Evolutionary conservation across 805 yeast species (phyloP), one percentile per base, ranked within the genome.

Genomic region (Grigorovia jiainica): DNA sequence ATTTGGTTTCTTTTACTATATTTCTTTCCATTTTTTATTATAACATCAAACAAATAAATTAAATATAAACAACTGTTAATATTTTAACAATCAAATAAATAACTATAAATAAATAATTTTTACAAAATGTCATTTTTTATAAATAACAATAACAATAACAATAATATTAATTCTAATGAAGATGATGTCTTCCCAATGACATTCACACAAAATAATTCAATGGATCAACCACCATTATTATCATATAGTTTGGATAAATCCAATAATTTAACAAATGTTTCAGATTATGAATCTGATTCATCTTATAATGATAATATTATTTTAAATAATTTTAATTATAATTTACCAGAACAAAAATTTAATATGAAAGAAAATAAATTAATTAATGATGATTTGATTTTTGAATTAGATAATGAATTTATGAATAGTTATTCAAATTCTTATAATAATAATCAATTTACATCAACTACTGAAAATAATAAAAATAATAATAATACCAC

Each of bases 161-260:
- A 27, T 27, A 27, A 13, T 21, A 35, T 9, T 17, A 33, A 18
- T 19, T 33, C 36, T 19, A 24, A 38, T 20, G 48, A 46, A 30
- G 49, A 46, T 13, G 47, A 32, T 20, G 19, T 47, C 18, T 47
- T 47, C 39, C 36, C 51, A 13, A 21, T 47, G 16, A 39, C 51
- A 2, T 43, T 47, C n/a, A 35, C 38, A 3, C 38, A 35, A 35
- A 27, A 27, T 27, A 27, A 27, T 27, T 27, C 31, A 2, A 27
- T 27, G 31, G 23, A 30, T 29, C 36, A 34, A 24, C 38, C 41
- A 2, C 46, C 48, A 3, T 19, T 34, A 8, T 21, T 47, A 20
- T 47, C 51, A 19, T 38, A 43, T 32, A 43, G 43, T 21, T 15
- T 27, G 3, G 31, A 13, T 27, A 27, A 27, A 7, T 13, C 3